phyloP scores from a whole-genome alignment of 1,284 basidiomycete genomes.

The Rhodotorula mucilaginosa region DNA sequence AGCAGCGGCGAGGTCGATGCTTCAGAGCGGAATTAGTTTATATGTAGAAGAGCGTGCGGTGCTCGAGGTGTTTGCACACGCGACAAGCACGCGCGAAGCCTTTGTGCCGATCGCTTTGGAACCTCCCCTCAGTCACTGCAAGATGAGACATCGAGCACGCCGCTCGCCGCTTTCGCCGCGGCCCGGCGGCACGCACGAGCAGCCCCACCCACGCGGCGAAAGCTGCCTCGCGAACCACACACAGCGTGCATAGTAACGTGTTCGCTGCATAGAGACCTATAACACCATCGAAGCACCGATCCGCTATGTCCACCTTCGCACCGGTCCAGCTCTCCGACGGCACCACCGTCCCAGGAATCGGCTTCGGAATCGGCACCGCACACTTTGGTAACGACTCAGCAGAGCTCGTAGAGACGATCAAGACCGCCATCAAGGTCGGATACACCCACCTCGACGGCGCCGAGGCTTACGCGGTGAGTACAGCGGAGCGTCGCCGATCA shows the following conservation, averaged over 20 bases:
- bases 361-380: conserved; percentile 32
- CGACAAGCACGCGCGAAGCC: background rate
- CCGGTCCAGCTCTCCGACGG: conserved; percentile 25
- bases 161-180: background rate
- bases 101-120: background rate
- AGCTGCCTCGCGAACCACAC: background rate
- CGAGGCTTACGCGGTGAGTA: conserved; percentile 34
- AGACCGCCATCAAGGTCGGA: conserved; percentile 43
- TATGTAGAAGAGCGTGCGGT: background rate
- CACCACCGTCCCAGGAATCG: conserved; percentile 16
- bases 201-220: background rate
- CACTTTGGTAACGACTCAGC: conserved; percentile 2
- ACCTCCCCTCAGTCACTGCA: too few relatives aligned
- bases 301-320: conserved; percentile 23
- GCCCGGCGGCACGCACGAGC: background rate
- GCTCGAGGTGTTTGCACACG: background rate
- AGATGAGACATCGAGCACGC: too few relatives aligned
- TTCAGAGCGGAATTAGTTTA: background rate
- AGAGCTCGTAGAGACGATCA: conserved; percentile 50
- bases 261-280: background rate
- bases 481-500: too few relatives aligned
- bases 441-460: conserved; percentile 41
- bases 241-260: background rate
- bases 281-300: too few relatives aligned
- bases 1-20: background rate